Percentiles rank a stretch among this genome's conserved stretches.
phyloP scores from a whole-genome alignment of 768 basidiomycete species.

The Leucogyrophana mollusca region DNA sequence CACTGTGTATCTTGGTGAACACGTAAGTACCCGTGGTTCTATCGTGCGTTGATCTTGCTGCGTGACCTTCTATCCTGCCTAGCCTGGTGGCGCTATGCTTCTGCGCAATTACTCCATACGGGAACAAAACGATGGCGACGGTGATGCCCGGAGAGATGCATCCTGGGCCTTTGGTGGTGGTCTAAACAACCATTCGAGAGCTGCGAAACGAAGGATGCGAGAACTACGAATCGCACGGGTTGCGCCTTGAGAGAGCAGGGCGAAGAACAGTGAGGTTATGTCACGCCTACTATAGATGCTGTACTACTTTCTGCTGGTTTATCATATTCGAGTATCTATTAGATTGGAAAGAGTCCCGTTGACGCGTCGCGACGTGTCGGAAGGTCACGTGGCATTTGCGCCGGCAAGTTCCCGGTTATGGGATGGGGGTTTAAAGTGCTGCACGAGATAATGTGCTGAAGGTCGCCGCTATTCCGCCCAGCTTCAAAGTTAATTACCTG shows the following conservation, averaged over 20 bases:
- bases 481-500: conserved; percentile 24
- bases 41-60: too few relatives aligned
- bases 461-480: conserved; percentile 25
- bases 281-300: neutral
- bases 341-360: too few relatives aligned
- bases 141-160: conserved; percentile 39
- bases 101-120: conserved; percentile 50
- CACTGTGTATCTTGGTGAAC: conserved; percentile 59
- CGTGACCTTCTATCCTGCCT: neutral
- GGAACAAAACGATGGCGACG: conserved; percentile 10
- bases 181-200: conserved; percentile 69
- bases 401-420: conserved; percentile 15
- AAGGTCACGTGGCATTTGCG: conserved; percentile 26
- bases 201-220: conserved; percentile 48
- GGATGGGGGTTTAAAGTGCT: conserved; percentile 19
- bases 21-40: conserved; percentile 46
- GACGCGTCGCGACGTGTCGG: neutral
- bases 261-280: neutral
- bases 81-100: conserved; percentile 65
- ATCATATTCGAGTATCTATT: too few relatives aligned
- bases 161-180: conserved; percentile 70
- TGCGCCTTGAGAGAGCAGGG: conserved; percentile 8
- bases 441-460: conserved; percentile 28
- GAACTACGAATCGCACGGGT: conserved; percentile 49
- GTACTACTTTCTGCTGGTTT: too few relatives aligned